Base-by-base conservation (phyloP, 2,329 filamentous ascomycete species). In the Podosphaera xanthii region DNA sequence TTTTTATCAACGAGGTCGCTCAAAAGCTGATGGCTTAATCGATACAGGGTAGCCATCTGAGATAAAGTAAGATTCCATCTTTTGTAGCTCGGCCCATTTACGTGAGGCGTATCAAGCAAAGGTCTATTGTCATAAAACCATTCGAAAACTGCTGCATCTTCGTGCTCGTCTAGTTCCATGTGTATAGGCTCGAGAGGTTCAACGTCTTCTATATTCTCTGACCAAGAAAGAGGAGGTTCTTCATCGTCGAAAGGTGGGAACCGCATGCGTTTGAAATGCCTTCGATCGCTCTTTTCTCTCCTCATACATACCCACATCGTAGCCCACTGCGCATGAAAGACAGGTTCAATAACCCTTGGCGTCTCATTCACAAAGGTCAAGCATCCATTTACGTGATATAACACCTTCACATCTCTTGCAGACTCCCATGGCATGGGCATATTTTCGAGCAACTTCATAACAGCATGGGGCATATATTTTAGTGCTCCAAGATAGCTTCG, bases 371-470 rank as follows among this genome's bases (percentile, higher is more conserved):
- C 94, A 59, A 98, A 74, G 1, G 92, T 98, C 72, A 98, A 72
- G 69, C 94, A 98, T 36, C 92, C 92, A 68, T 98, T 98, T 67
- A 97, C 90, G 69, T 98, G 92, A 71, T 98, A 98, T 10, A 98
- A 77, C 35, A 98, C 92, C 73, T 97, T 97, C 62, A 98, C 94
- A 69, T 98, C 92, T 63, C 90, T 82, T 34, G 88, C 83, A 60
- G 89, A 92, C 74, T 98, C 92, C 92, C 92, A 98, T 0, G 92
- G 92, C 92, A 98, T 98, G 3, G 92, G 92, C 92, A 98, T 98
- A 68, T 98, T 98, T 75, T 98, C 92, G 60, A 98, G 72, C 33
- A 98, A 78, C 75, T 98, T 98, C 74, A 98, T 74, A 9, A 98
- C 92, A 4, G 92, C 92, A 70, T 98, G 92, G 0, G 92, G 92